Conservation (phyloP, 2,329 filamentous ascomycete genomes). For the Elsinoe australis region DNA sequence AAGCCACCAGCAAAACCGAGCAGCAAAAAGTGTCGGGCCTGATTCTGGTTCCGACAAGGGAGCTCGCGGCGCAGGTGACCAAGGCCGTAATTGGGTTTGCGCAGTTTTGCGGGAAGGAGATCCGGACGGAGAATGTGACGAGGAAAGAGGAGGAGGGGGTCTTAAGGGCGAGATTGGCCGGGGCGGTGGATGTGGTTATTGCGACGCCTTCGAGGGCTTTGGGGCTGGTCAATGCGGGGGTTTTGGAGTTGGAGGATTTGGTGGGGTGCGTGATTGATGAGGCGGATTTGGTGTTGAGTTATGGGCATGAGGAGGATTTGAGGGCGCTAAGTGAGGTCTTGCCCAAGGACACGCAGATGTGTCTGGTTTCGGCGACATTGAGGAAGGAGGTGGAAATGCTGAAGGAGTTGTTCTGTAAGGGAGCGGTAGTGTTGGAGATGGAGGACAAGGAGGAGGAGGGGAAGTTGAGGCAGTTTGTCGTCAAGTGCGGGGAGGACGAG, state of each 20-base stretch:
- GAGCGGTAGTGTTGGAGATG: slow-evolving; percentile 71
- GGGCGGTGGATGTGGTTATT: slow-evolving; percentile 80
- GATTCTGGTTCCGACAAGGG: slow-evolving; percentile 87
- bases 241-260: slow-evolving; percentile 63
- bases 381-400: slow-evolving; percentile 79
- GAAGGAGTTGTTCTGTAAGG: slow-evolving; percentile 75
- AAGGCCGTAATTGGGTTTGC: slow-evolving; percentile 70
- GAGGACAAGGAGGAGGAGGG: slow-evolving; percentile 73
- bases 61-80: slow-evolving; percentile 85
- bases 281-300: slow-evolving; percentile 85
- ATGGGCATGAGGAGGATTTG: slow-evolving; percentile 88
- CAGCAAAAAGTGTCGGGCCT: slow-evolving; percentile 58
- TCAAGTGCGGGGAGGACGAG: slow-evolving; percentile 92
- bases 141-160: slow-evolving; percentile 86
- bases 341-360: slow-evolving; percentile 78
- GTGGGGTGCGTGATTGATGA: slow-evolving; percentile 84
- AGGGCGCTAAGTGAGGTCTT: slow-evolving; percentile 68
- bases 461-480: slow-evolving; percentile 50
- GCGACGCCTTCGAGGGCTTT: slow-evolving; percentile 82
- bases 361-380: slow-evolving; percentile 89
- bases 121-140: slow-evolving; percentile 77
- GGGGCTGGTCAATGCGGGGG: slow-evolving; percentile 64
- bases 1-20: slow-evolving; percentile 52
- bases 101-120: slow-evolving; percentile 74
- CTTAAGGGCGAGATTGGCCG: slow-evolving; percentile 75